phyloP scores from a whole-genome alignment of 1,284 basidiomycete genomes.

The Malassezia furfur region DNA sequence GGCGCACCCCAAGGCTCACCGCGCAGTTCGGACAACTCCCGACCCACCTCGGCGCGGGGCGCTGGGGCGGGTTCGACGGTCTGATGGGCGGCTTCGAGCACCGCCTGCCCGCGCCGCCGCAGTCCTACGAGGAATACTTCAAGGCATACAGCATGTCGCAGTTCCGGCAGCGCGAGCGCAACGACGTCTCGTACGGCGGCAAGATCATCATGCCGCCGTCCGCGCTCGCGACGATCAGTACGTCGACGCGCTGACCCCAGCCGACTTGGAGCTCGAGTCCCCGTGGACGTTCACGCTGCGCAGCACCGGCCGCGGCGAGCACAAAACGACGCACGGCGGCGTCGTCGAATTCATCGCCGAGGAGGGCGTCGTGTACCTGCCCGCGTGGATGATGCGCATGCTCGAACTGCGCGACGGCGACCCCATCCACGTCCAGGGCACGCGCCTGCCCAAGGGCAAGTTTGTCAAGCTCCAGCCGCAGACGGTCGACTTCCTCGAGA shows the following conservation, averaged over 20 bases:
- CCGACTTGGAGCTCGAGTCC: constrained; percentile 75
- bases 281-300: constrained; percentile 95
- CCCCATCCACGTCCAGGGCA: constrained; percentile 79
- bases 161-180: constrained; percentile 68
- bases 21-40: constrained; percentile 13
- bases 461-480: constrained; percentile 96
- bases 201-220: constrained; percentile 99
- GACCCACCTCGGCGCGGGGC: background rate
- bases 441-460: constrained; percentile 81
- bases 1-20: background rate
- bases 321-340: constrained; percentile 70
- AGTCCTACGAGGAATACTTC: constrained; percentile 45
- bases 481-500: constrained; percentile 82
- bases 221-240: constrained; percentile 72
- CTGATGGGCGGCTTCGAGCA: constrained; percentile 31
- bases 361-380: constrained; percentile 87
- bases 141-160: constrained; percentile 72
- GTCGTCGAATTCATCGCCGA: constrained; percentile 98
- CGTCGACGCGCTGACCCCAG: constrained; percentile 47
- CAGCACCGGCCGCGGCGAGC: constrained; percentile 56
- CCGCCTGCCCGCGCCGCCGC: constrained; percentile 31
- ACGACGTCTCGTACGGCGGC: constrained; percentile 86
- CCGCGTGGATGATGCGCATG: constrained; percentile 99
- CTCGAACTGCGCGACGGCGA: constrained; percentile 86
- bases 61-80: constrained; percentile 20